A percentile compares a stretch with the other conserved stretches of the same genome.
These are phyloP conservation scores for Cardiosporidium cionae DNA, from an alignment of 169 alveolate species.

Conservation along the genomic window DNA sequence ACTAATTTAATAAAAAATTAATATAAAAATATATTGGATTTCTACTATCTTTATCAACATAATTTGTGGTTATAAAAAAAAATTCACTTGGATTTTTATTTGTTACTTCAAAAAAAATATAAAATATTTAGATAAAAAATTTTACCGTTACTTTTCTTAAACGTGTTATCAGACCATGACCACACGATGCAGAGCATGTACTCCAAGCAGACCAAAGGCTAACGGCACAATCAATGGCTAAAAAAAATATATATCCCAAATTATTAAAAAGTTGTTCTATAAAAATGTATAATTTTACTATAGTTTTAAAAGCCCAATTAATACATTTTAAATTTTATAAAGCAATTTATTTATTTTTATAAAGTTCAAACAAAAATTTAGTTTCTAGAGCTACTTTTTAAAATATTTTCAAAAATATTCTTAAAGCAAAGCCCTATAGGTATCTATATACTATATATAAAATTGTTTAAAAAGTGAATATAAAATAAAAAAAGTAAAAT, in stretches of 20 bases:
- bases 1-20: no score
- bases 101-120: no score
- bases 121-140: no score
- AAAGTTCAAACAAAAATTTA: not conserved
- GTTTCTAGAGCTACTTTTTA: not conserved
- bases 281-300: not conserved
- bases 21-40: no score
- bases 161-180: slow-evolving; percentile 33
- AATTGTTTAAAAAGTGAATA: no score
- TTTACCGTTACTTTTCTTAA: no score
- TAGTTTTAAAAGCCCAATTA: not conserved
- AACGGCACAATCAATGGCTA: slow-evolving; percentile 36
- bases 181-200: slow-evolving; percentile 46
- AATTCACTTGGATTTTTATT: no score
- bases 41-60: no score
- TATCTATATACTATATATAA: no score
- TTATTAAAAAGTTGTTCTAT: slow-evolving; percentile 14
- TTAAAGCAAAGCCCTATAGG: no score
- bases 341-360: not conserved
- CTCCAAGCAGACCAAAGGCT: slow-evolving; percentile 48
- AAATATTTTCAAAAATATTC: not conserved
- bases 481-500: no score
- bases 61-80: no score
- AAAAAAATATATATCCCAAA: slow-evolving; percentile 8
- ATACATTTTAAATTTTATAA: not conserved